Evolutionary conservation across 1,284 basidiomycete genomes (phyloP), one percentile per base, ranked within the genome.

Genomic region (Cerioporus squamosus): DNA sequence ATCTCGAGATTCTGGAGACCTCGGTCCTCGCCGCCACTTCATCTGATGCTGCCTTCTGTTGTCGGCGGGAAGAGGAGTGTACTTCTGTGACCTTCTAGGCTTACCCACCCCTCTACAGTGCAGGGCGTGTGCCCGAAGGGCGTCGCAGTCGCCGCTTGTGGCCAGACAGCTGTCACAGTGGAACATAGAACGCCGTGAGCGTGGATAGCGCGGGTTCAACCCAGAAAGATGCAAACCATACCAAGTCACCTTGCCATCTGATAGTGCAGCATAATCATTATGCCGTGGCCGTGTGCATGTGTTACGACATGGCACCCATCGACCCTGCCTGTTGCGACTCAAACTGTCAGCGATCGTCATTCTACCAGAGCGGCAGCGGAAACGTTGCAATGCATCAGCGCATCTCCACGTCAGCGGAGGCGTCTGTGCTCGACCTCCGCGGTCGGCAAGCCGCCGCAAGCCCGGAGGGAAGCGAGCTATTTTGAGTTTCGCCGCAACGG

Each of bases 131-230:
- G 33, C 26, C 45, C 24, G 45, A 18, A 17, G n/a, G n/a, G 29
- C 26, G 44, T 33, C 26, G 29, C 20, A 29, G 33, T 36, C 12
- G 33, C 12, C 14, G 15, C 14, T 36, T 14, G 40, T n/a, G n/a
- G 14, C 14, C 14, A 20, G 46, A 48, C 46, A 48, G 46, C 47
- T 49, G 47, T 49, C 44, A 22, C 5, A 14, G 10, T 49, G 40
- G 38, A 39, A 31, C 18, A 24, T 40, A 36, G 53, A 29, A 48
- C 46, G 53, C 53, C 46, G 53, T 39, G 45, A 49, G 53, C 53
- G 53, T 55, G 46, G 53, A 48, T 55, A 48, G 46, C 53, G 53
- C 39, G 53, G 53, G 26, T 4, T 20, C 39, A 18, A 26, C 22
- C 47, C 20, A 36, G 15, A 36, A 36, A 14, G 10, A 36, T 36